These are phyloP conservation scores for Ceratobasidium theobromae DNA, from an alignment of 1,284 basidiomycete genomes.

Conservation along the genomic window DNA sequence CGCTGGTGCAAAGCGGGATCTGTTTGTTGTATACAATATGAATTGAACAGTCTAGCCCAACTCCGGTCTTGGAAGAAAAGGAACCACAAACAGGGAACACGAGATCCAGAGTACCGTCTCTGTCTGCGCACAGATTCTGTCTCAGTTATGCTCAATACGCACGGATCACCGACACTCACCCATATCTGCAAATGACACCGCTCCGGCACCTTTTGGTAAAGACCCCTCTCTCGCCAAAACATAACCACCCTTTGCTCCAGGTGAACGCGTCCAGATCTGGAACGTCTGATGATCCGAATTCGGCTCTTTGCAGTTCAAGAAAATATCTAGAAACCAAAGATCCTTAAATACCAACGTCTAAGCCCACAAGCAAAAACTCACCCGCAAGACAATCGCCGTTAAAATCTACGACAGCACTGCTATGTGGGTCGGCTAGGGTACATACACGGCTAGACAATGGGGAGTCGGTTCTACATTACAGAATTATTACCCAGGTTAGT, in stretches of 20 bases:
- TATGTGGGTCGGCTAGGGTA: conserved; percentile 81
- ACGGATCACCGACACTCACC: conserved; percentile 52
- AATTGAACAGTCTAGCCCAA: conserved; percentile 76
- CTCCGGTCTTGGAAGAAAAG: conserved; percentile 64
- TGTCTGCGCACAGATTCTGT: conserved; percentile 54
- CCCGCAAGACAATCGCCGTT: conserved; percentile 95
- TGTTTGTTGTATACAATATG: conserved; percentile 96
- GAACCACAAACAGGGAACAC: conserved; percentile 83
- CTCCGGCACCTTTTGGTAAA: conserved; percentile 77
- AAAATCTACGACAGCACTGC: conserved; percentile 92
- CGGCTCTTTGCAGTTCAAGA: conserved; percentile 79
- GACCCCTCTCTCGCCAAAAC: conserved; percentile 63
- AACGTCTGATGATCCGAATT: conserved; percentile 57
- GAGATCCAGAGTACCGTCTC: conserved; percentile 96
- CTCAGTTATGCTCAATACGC: neutral
- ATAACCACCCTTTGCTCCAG: conserved; percentile 72
- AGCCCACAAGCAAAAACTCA: conserved; percentile 42
- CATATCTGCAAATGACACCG: conserved; percentile 89
- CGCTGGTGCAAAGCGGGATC: conserved; percentile 68
- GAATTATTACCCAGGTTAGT: too few relatives aligned
- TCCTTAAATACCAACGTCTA: conserved; percentile 22
- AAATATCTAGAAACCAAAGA: conserved; percentile 62
- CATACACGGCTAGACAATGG: conserved; percentile 64
- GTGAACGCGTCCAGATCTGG: conserved; percentile 85
- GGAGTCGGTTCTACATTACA: conserved; percentile 53